Conservation (phyloP, 495 filamentous ascomycete genomes). For the Darksidea phi region DNA sequence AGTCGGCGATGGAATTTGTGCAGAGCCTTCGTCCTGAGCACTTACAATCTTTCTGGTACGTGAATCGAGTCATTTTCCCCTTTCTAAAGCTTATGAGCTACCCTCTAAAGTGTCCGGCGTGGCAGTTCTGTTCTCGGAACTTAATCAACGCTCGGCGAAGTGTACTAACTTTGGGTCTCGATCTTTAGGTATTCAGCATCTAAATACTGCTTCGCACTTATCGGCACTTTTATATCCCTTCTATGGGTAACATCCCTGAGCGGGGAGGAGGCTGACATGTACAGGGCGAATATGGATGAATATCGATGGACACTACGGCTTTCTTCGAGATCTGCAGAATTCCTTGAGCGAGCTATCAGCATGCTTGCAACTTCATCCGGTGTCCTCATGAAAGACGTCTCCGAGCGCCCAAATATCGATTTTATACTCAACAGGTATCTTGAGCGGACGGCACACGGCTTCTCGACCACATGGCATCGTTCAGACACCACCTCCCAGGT, state of each 20-base stretch:
- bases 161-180: too few relatives aligned
- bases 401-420: slow-evolving; percentile 20
- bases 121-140: too few relatives aligned
- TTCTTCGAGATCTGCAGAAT: slow-evolving; percentile 33
- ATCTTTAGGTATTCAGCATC: slow-evolving; percentile 30
- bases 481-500: slow-evolving; percentile 8
- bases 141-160: too few relatives aligned
- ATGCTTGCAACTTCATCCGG: slow-evolving; percentile 35
- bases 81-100: too few relatives aligned
- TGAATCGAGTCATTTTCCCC: too few relatives aligned
- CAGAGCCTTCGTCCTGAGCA: slow-evolving; percentile 70
- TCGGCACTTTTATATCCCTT: slow-evolving; percentile 34
- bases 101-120: too few relatives aligned
- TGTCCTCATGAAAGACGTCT: slow-evolving; percentile 33
- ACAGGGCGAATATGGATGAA: slow-evolving; percentile 34
- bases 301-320: slow-evolving; percentile 33
- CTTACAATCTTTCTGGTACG: slow-evolving; percentile 64
- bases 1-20: slow-evolving; percentile 77
- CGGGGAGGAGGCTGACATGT: slow-evolving; percentile 32
- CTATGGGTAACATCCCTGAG: slow-evolving; percentile 31
- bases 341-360: slow-evolving; percentile 34
- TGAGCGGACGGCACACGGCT: neutral
- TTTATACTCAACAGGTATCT: slow-evolving; percentile 16
- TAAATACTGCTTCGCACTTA: slow-evolving; percentile 36
- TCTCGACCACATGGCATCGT: neutral